A percentile compares a stretch with the other conserved stretches of the same genome.
Conservation (phyloP, 139 green algal genomes). For the Asterochloris sp. region DNA sequence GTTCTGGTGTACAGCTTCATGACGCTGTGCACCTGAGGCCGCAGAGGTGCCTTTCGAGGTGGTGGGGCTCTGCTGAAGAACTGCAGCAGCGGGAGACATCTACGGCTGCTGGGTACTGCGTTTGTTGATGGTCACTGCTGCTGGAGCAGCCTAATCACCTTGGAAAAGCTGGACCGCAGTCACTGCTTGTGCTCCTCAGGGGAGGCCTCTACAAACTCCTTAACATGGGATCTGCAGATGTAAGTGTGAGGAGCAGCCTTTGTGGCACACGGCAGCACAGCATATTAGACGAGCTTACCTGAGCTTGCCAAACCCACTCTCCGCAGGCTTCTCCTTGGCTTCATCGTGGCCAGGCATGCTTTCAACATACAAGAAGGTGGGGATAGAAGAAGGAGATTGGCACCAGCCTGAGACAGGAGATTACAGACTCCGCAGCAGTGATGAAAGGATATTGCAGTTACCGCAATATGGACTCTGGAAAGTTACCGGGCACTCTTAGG, state of each 20-base stretch:
- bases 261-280: too few species aligned
- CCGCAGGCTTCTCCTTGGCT: neutral
- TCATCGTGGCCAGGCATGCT: neutral
- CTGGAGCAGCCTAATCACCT: neutral
- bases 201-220: slow-evolving; percentile 36
- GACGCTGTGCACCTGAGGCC: slow-evolving; percentile 14
- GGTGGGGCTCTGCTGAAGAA: slow-evolving; percentile 9
- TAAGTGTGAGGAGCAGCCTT: too few species aligned
- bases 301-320: neutral
- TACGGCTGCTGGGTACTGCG: neutral
- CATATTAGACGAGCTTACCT: neutral
- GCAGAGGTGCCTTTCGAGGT: neutral
- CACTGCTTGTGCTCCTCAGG: slow-evolving; percentile 58
- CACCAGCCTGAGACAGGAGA: too few species aligned
- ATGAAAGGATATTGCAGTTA: too few species aligned
- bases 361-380: neutral
- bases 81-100: neutral
- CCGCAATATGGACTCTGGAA: too few species aligned
- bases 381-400: too few species aligned
- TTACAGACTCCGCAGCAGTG: too few species aligned
- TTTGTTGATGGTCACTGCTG: neutral
- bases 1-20: slow-evolving; percentile 6
- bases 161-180: slow-evolving; percentile 53
- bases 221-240: slow-evolving; percentile 5
- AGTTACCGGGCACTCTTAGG: too few species aligned